A percentile compares a stretch with the other conserved stretches of the same genome.
phyloP scores from a whole-genome alignment of 228 moss, liverwort and hornwort genomes.

The Sphagnum magellanicum region DNA sequence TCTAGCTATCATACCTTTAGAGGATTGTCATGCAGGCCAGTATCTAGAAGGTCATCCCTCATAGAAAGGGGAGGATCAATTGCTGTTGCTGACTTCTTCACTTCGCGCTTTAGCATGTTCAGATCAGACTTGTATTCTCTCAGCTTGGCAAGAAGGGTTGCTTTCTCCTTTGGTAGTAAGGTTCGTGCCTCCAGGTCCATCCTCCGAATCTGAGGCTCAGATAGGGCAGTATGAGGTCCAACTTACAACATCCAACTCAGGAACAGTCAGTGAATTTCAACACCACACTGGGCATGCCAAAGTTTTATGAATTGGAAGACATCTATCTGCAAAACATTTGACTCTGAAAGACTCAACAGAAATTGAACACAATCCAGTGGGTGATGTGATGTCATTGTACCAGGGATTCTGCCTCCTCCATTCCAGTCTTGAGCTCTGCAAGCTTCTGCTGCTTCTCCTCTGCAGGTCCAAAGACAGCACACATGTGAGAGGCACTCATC shows the following conservation, averaged over 20 bases:
- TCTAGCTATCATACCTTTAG: slow-evolving; percentile 14
- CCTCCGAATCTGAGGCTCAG: slow-evolving; percentile 51
- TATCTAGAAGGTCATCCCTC: slow-evolving; percentile 67
- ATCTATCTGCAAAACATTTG: too few relatives aligned
- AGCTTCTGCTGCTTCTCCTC: slow-evolving; percentile 64
- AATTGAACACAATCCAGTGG: too few relatives aligned
- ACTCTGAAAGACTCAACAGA: too few relatives aligned
- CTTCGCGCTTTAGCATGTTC: slow-evolving; percentile 72
- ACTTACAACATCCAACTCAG: too few relatives aligned
- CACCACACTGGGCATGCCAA: too few relatives aligned
- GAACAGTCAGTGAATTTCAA: not conserved
- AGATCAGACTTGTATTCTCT: slow-evolving; percentile 81
- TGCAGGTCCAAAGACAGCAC: slow-evolving; percentile 5
- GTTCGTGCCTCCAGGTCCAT: slow-evolving; percentile 92
- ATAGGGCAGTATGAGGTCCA: not conserved
- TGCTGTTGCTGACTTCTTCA: slow-evolving; percentile 50
- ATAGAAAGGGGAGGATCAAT: slow-evolving; percentile 51
- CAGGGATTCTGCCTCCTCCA: slow-evolving; percentile 74
- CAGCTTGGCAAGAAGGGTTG: slow-evolving; percentile 64
- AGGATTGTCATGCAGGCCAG: slow-evolving; percentile 52
- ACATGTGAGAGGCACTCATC: not conserved
- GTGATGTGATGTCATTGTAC: slow-evolving; percentile 15
- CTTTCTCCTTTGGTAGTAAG: slow-evolving; percentile 75
- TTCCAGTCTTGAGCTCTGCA: slow-evolving; percentile 69
- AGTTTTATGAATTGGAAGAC: too few relatives aligned